Evolutionary conservation across 306 rosid genomes (phyloP).

Genomic region (Vicia sativa): DNA sequence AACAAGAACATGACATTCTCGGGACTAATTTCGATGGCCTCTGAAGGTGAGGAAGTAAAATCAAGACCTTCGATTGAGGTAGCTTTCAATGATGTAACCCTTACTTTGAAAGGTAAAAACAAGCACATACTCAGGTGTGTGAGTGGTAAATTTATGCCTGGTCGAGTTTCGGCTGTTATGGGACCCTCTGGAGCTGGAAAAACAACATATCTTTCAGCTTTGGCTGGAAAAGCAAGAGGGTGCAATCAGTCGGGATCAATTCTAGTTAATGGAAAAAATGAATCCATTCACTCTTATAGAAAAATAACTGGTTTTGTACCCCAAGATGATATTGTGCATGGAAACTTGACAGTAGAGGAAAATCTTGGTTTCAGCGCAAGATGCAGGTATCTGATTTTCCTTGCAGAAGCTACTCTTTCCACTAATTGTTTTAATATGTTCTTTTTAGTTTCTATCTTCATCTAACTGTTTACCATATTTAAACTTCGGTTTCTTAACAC

Average conservation of each 20-base stretch:
- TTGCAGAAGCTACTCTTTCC: neutral
- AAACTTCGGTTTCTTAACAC: slow-evolving; percentile 28
- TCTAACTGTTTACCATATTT: slow-evolving; percentile 32
- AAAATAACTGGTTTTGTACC: slow-evolving; percentile 86
- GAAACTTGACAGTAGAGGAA: slow-evolving; percentile 88
- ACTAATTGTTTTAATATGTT: neutral
- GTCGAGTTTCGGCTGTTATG: slow-evolving; percentile 87
- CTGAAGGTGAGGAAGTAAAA: slow-evolving; percentile 55
- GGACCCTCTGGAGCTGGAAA: slow-evolving; percentile 94
- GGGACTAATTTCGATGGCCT: slow-evolving; percentile 75
- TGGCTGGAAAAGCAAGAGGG: slow-evolving; percentile 73
- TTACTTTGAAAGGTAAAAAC: slow-evolving; percentile 68
- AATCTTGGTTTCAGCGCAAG: slow-evolving; percentile 86
- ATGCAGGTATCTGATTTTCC: slow-evolving; percentile 66
- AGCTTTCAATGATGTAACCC: slow-evolving; percentile 73
- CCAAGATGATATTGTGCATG: slow-evolving; percentile 91
- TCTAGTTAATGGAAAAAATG: slow-evolving; percentile 66
- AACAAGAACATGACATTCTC: slow-evolving; percentile 77
- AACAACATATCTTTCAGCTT: slow-evolving; percentile 85
- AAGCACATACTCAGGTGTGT: slow-evolving; percentile 69
- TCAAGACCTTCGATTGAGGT: slow-evolving; percentile 74
- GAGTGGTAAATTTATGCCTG: slow-evolving; percentile 70
- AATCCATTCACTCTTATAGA: slow-evolving; percentile 65
- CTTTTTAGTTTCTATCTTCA: neutral
- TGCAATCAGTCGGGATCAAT: slow-evolving; percentile 67